Percentiles rank a stretch among this genome's conserved stretches.
Evolutionary conservation across 2,329 filamentous ascomycete genomes (phyloP).

Genomic region (Exophiala spinifera): DNA sequence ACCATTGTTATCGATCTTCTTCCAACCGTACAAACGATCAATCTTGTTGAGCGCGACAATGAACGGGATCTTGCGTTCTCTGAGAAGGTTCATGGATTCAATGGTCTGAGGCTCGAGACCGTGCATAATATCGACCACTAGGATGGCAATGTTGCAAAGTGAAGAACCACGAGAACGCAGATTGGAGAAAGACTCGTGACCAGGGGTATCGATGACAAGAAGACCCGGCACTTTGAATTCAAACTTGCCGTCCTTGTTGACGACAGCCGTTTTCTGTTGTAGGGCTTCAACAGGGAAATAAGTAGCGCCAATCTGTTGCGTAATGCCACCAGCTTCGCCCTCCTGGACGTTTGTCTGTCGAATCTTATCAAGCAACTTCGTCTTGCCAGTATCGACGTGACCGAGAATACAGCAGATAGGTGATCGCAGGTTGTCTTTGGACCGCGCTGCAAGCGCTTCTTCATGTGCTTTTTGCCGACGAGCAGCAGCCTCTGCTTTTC

Average conservation of each 20-base stretch:
- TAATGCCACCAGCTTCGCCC: conserved; percentile 98
- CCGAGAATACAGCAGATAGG: conserved; percentile 99
- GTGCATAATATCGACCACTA: conserved; percentile 99
- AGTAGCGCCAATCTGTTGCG: conserved; percentile 97
- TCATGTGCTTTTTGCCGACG: conserved; percentile 86
- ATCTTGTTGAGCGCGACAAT: conserved; percentile 99
- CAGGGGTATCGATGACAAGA: conserved; percentile 94
- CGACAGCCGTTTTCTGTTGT: conserved; percentile 84
- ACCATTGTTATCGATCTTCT: conserved; percentile 97
- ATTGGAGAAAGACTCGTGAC: conserved; percentile 99
- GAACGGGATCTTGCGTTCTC: conserved; percentile 93
- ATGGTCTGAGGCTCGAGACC: conserved; percentile 95
- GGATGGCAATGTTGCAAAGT: conserved; percentile 97
- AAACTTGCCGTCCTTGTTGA: conserved; percentile 86
- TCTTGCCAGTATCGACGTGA: conserved; percentile 99
- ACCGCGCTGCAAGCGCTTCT: conserved; percentile 84
- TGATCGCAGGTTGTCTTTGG: conserved; percentile 90
- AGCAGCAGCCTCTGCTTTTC: conserved; percentile 85
- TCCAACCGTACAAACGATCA: conserved; percentile 98
- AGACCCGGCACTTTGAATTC: conserved; percentile 98
- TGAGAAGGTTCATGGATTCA: conserved; percentile 91
- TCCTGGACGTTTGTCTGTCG: conserved; percentile 98
- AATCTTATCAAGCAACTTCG: conserved; percentile 98
- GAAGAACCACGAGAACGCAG: conserved; percentile 94
- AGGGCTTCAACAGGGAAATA: conserved; percentile 97